Conservation (phyloP, 2,329 filamentous ascomycete genomes). For the Aspergillus persii region DNA sequence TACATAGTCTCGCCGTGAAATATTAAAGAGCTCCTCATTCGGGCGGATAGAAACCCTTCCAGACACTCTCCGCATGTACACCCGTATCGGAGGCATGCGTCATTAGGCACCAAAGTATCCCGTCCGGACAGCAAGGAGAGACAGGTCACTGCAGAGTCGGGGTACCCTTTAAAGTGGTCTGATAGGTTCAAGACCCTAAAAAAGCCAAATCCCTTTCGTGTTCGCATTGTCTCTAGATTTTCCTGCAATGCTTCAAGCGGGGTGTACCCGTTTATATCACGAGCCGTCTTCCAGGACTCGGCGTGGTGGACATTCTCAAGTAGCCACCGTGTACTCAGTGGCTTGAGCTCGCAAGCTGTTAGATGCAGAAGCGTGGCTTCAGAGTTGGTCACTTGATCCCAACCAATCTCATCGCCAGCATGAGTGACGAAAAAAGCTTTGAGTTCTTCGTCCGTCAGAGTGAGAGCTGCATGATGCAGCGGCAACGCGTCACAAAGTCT, state of each 20-base stretch:
- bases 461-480: constrained; percentile 15
- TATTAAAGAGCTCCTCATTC: constrained; percentile 33
- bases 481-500: constrained; percentile 12
- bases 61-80: constrained; percentile 41
- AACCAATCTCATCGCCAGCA: constrained; percentile 11
- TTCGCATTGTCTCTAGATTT: constrained; percentile 30
- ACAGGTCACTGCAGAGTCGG: constrained; percentile 25
- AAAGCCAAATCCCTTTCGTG: constrained; percentile 9
- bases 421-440: constrained; percentile 12
- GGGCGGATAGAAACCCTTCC: constrained; percentile 38
- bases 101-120: constrained; percentile 11
- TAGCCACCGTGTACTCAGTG: constrained; percentile 27
- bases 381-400: constrained; percentile 15
- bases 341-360: constrained; percentile 23
- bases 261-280: constrained; percentile 34
- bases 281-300: constrained; percentile 19
- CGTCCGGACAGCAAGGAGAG: constrained; percentile 17
- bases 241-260: constrained; percentile 32
- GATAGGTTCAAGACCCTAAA: constrained; percentile 20
- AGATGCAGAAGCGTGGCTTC: constrained; percentile 29
- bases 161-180: constrained; percentile 34
- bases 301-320: constrained; percentile 18
- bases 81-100: constrained; percentile 31
- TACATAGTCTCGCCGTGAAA: constrained; percentile 25
- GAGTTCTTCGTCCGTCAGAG: constrained; percentile 15